Conservation (phyloP, 2,329 filamentous ascomycete species). For the Fusarium subglutinans region DNA sequence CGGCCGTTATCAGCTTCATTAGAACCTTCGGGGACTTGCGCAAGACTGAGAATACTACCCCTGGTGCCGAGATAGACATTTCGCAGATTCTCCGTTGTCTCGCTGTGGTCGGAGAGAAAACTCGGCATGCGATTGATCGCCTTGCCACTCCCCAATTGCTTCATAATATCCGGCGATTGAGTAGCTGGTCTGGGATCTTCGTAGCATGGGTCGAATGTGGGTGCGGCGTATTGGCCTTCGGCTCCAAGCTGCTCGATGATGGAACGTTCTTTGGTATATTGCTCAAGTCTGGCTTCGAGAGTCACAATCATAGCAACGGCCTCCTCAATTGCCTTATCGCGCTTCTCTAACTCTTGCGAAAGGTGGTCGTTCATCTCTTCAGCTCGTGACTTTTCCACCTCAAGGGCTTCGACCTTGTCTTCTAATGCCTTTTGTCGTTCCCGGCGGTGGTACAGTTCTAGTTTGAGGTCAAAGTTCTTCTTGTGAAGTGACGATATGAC, state of each 20-base stretch:
- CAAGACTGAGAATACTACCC: slow-evolving; percentile 61
- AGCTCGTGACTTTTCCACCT: slow-evolving; percentile 62
- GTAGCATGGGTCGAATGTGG: slow-evolving; percentile 44
- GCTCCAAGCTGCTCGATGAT: slow-evolving; percentile 62
- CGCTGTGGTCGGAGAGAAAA: slow-evolving; percentile 68
- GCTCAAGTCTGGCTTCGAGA: slow-evolving; percentile 68
- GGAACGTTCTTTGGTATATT: slow-evolving; percentile 62
- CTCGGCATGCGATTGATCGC: slow-evolving; percentile 68
- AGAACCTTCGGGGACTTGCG: slow-evolving; percentile 56
- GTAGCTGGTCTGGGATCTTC: slow-evolving; percentile 34
- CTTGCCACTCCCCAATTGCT: slow-evolving; percentile 47
- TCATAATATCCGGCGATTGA: slow-evolving; percentile 26
- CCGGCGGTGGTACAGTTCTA: slow-evolving; percentile 75
- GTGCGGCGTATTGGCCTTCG: slow-evolving; percentile 48
- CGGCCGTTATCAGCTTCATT: slow-evolving; percentile 31
- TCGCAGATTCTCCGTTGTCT: slow-evolving; percentile 68
- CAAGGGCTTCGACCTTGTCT: slow-evolving; percentile 63
- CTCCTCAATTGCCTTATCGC: slow-evolving; percentile 76
- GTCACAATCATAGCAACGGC: slow-evolving; percentile 75
- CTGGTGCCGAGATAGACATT: slow-evolving; percentile 65
- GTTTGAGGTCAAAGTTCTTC: slow-evolving; percentile 80
- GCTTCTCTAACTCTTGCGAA: slow-evolving; percentile 69
- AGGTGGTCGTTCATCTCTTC: slow-evolving; percentile 68
- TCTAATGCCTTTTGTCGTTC: slow-evolving; percentile 71
- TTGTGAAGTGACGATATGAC: slow-evolving; percentile 75